Evolutionary conservation across 495 filamentous ascomycete genomes (phyloP).

Genomic region (Penicillium silybi): DNA sequence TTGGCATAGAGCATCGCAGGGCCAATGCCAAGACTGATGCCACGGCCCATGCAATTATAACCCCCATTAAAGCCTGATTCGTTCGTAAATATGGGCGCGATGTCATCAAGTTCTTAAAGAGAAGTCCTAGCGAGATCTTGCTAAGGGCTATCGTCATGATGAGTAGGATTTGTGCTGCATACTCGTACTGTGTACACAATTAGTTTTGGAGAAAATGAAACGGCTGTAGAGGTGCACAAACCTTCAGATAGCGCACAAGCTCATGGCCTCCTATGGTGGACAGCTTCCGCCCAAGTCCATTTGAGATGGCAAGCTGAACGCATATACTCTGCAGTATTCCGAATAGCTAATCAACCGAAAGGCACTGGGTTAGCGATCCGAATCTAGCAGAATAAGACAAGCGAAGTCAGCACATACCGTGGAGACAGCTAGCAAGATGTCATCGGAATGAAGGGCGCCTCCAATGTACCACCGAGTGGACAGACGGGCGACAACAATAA

Average conservation of each 20-base stretch:
- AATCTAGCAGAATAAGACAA: background rate
- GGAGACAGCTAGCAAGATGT: constrained; percentile 19
- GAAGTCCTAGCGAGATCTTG: constrained; percentile 21
- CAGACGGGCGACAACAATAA: constrained; percentile 20
- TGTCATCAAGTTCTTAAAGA: constrained; percentile 24
- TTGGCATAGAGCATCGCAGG: constrained; percentile 21
- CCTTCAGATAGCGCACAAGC: constrained; percentile 18
- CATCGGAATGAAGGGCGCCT: constrained; percentile 22
- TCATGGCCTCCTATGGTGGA: constrained; percentile 7
- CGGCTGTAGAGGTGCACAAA: background rate
- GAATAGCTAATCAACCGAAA: constrained; percentile 8
- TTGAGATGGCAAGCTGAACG: constrained; percentile 24
- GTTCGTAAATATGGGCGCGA: constrained; percentile 6
- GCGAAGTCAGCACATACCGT: constrained; percentile 8
- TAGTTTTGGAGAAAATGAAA: background rate
- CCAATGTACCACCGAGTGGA: constrained; percentile 27
- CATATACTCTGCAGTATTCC: constrained; percentile 23
- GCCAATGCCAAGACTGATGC: constrained; percentile 22
- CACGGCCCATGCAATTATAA: constrained; percentile 22
- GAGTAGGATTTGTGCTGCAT: constrained; percentile 27
- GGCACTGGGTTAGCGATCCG: background rate
- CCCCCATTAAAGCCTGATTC: constrained; percentile 17
- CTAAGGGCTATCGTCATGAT: constrained; percentile 19
- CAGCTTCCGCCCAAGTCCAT: constrained; percentile 23
- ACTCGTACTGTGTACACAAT: constrained; percentile 20